Evolutionary conservation across 176 grass and related monocot genomes (phyloP), one percentile per base, ranked within the genome.

Genomic region (Calamus simplicifolius): DNA sequence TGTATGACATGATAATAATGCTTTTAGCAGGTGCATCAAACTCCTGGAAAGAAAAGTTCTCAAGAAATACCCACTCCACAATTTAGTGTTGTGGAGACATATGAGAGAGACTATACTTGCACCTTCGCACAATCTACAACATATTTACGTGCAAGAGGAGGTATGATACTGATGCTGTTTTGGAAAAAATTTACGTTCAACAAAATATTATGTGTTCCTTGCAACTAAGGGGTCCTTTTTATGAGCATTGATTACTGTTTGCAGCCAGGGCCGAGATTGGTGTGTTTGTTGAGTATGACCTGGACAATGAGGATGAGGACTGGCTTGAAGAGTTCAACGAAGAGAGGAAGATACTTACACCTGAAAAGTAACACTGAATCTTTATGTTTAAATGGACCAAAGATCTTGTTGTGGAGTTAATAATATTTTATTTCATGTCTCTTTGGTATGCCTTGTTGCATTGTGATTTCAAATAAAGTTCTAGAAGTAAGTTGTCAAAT

Each of bases 111-210:
- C 38, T 97, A 97, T 69, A 82, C 87, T 53, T 78, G 84, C 50
- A 97, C 87, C 74, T 98, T 98, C 66, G 62, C 66, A 69, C 93
- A 98, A 87, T 81, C 81, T 23, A 83, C 78, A 19, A 70, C 54
- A 63, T 98, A 98, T 69, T 80, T 98, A 75, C 93, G 93, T 58
- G 87, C 81, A 82, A 88, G 93, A 88, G 93, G 93, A 98, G 93
- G 93, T 98, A 75, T 64, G 48, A 77, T 65, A 62, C 61, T 66
- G 54, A 29, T 31, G 35, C 1, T 28, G 81, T 19, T 60, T 60
- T 10, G 5, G 30, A 6, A 31, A 31, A 31, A 7, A 6, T 5
- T 31, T 31, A 1, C 30, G 1, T 6, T 31, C 5, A 31, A 31
- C 30, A 31, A 31, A 6, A 31, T 31, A 31, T 31, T 31, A 5